Evolutionary conservation across 1,139 yeast species (phyloP), one percentile per base, ranked within the genome.

Genomic region (Blastobotrys petasosporus): DNA sequence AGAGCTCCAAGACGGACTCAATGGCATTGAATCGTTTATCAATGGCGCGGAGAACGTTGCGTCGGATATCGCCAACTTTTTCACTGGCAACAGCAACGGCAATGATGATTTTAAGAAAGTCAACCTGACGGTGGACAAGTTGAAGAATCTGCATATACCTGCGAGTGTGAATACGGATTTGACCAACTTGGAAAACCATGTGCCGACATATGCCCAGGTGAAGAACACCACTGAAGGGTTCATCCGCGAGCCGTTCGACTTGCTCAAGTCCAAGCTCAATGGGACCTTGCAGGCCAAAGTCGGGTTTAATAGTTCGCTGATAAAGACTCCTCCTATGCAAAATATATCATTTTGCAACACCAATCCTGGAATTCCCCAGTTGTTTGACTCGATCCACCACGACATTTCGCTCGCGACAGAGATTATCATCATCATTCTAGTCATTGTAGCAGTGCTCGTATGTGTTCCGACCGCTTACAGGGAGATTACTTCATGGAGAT

Each of bases 81-180:
- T 90, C 55, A 69, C 76, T 1, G 81, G 76, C 13, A 68, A 69
- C 25, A 66, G 67, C 42, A 64, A 65, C 12, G 69, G 70, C 30
- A 67, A 67, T 41, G 64, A 64, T n/a, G 66, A 67, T 25, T 37
- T 65, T 29, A 58, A 62, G 8, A 53, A 59, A 4, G 60, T 92
- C 12, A 77, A 81, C 54, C 58, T 84, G 29, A 80, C 94, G 0
- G 71, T 86, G 2, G 61, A 67, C 2, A 66, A 76, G 0, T 69
- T 90, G 51, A 67, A 72, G 47, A 69, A 81, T 50, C 63, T 92
- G 45, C 61, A 75, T 11, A 83, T 92, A 5, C 87, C 96, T 1
- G 57, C 74, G 0, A 66, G 79, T 0, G 76, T 86, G 34, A 74
- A 82, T 53, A 59, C 62, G 1, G 74, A 78, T 31, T 67, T 87